Evolutionary conservation across 768 basidiomycete genomes (phyloP).

Genomic region (Hygrophoropsis aurantiaca): DNA sequence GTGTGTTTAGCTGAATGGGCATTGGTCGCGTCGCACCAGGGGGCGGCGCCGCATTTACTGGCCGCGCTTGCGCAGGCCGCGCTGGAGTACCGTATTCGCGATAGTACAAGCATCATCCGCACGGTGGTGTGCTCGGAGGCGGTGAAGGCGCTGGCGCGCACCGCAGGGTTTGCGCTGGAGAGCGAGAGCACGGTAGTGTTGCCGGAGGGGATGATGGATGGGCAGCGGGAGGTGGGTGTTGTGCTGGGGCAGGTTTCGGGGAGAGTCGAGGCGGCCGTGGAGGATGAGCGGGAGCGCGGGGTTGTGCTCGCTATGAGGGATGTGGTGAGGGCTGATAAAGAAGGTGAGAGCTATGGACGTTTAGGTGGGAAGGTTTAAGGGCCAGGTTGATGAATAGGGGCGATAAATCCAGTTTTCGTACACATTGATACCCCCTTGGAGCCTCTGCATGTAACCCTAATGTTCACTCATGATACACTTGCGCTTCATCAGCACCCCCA

Average conservation of each 20-base stretch:
- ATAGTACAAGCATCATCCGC: conserved; percentile 32
- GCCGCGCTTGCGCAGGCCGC: conserved; percentile 38
- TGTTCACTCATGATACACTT: too few species aligned
- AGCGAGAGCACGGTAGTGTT: conserved; percentile 23
- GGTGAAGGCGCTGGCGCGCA: conserved; percentile 25
- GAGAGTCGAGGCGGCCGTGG: conserved; percentile 21
- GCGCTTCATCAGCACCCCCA: too few species aligned
- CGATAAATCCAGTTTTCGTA: too few species aligned
- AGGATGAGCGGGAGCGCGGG: conserved; percentile 31
- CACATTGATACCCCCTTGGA: too few species aligned
- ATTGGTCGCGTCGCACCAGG: conserved; percentile 20
- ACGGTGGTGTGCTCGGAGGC: conserved; percentile 33
- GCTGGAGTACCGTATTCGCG: conserved; percentile 31
- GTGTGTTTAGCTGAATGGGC: conserved; percentile 37
- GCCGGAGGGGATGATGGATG: conserved; percentile 27
- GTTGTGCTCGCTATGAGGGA: conserved; percentile 33
- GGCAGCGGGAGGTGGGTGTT: conserved; percentile 32
- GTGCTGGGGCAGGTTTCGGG: conserved; percentile 22
- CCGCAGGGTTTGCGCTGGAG: conserved; percentile 20
- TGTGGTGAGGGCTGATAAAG: conserved; percentile 14
- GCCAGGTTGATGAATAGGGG: too few species aligned
- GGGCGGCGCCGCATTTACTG: conserved; percentile 31
- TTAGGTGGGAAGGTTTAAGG: conserved; percentile 25
- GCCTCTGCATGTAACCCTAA: too few species aligned
- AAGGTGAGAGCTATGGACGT: conserved; percentile 32